A percentile compares a stretch with the other conserved stretches of the same genome.
Evolutionary conservation across 345 rosid species (phyloP).

Genomic region (Erucastrum elatum): DNA sequence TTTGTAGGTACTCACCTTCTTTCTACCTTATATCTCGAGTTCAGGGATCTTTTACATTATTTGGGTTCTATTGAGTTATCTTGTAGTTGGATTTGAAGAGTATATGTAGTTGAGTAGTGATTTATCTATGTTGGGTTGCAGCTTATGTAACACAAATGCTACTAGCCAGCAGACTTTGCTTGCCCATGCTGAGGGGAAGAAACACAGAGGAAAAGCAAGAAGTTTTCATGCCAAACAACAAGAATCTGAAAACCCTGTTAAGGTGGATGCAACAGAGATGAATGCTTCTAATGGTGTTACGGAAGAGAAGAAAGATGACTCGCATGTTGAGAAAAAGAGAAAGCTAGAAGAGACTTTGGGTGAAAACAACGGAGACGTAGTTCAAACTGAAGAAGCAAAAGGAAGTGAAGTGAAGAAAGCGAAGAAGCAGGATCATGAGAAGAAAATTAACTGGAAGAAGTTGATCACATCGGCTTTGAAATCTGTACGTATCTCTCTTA

Average conservation of each 20-base stretch:
- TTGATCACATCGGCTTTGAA: slow-evolving; percentile 63
- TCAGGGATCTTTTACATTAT: background rate
- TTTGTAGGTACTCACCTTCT: slow-evolving; percentile 68
- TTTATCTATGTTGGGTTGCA: slow-evolving; percentile 33
- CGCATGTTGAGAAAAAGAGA: slow-evolving; percentile 53
- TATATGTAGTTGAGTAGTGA: slow-evolving; percentile 5
- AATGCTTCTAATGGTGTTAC: slow-evolving; percentile 37
- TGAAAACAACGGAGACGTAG: slow-evolving; percentile 44
- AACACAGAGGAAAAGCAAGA: slow-evolving; percentile 75
- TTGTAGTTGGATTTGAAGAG: background rate
- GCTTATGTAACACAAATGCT: slow-evolving; percentile 84
- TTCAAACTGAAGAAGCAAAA: slow-evolving; percentile 40
- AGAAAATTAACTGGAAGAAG: slow-evolving; percentile 82
- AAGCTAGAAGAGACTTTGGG: slow-evolving; percentile 43
- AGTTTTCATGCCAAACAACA: slow-evolving; percentile 66
- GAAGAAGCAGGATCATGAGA: slow-evolving; percentile 46
- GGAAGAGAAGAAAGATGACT: slow-evolving; percentile 41
- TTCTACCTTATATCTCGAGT: background rate
- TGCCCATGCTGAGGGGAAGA: slow-evolving; percentile 95
- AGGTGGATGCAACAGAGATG: slow-evolving; percentile 34
- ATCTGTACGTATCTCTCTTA: slow-evolving; percentile 50
- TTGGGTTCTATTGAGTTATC: background rate
- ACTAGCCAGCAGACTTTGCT: slow-evolving; percentile 80
- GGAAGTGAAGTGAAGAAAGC: slow-evolving; percentile 44
- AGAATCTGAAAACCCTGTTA: slow-evolving; percentile 42